A percentile compares a stretch with the other conserved stretches of the same genome.
Conservation (phyloP, 2,329 filamentous ascomycete genomes). For the Epichloe elymi region DNA sequence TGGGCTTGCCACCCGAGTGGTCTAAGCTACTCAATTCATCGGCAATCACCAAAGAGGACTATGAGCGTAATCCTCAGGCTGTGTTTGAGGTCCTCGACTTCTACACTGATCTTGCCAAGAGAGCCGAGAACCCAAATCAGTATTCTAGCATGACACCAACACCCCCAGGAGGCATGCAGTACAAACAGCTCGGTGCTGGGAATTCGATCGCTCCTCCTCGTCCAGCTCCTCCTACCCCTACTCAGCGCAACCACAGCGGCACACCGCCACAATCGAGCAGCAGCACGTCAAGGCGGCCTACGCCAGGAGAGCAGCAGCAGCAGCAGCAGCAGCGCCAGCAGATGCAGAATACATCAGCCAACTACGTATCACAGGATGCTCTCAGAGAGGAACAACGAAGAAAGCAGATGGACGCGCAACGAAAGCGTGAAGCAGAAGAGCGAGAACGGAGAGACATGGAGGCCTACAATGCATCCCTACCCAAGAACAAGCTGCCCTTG, state of each 20-base stretch:
- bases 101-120: constrained; percentile 72
- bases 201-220: constrained; percentile 55
- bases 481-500: constrained; percentile 64
- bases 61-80: constrained; percentile 88
- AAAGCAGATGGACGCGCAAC: constrained; percentile 48
- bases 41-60: constrained; percentile 96
- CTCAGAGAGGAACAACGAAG: constrained; percentile 45
- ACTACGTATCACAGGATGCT: constrained; percentile 38
- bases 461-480: constrained; percentile 80
- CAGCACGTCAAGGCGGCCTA: constrained; percentile 30
- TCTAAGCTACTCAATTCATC: constrained; percentile 92
- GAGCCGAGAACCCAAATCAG: constrained; percentile 55
- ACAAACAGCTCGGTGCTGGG: constrained; percentile 47
- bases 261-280: constrained; percentile 23
- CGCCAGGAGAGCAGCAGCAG: constrained; percentile 26
- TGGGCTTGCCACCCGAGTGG: constrained; percentile 91
- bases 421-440: constrained; percentile 46
- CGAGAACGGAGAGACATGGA: constrained; percentile 64
- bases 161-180: constrained; percentile 43
- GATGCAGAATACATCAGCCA: constrained; percentile 42
- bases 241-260: constrained; percentile 30
- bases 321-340: constrained; percentile 44
- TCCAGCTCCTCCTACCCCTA: constrained; percentile 36
- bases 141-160: constrained; percentile 58
- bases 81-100: constrained; percentile 73